Percentiles rank a stretch among this genome's conserved stretches.
Conservation (phyloP, 2,329 filamentous ascomycete genomes). For the Claviceps fusiformis region DNA sequence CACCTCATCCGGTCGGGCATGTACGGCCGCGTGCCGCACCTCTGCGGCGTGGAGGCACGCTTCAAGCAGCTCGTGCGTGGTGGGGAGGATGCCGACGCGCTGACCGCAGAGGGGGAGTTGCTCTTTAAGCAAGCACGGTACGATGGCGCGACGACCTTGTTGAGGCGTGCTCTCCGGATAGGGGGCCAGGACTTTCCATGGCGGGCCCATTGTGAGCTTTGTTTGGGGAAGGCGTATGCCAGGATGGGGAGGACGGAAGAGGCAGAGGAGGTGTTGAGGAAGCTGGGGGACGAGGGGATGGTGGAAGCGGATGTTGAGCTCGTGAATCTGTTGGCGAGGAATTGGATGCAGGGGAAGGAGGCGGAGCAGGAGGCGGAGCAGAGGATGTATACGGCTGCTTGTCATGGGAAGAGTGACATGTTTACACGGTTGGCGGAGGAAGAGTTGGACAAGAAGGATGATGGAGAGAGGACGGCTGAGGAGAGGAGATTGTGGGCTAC, state of each 20-base stretch:
- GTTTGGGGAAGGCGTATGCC: conserved; percentile 13
- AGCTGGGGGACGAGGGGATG: conserved; percentile 10
- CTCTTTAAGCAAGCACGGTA: conserved; percentile 14
- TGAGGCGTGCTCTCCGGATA: conserved; percentile 14
- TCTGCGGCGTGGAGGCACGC: conserved; percentile 12
- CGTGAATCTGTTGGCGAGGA: conserved; percentile 13
- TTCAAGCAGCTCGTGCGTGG: conserved; percentile 18
- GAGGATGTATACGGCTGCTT: conserved; percentile 15
- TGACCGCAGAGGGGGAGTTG: conserved; percentile 20
- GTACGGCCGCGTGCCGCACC: conserved; percentile 10
- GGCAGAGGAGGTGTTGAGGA: conserved; percentile 12
- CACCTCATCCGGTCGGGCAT: conserved; percentile 9
- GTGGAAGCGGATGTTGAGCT: conserved; percentile 16
- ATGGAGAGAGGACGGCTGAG: conserved; percentile 4
- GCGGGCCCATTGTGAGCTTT: conserved; percentile 14
- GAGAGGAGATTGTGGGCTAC: conserved; percentile 17
- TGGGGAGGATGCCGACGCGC: conserved; percentile 21
- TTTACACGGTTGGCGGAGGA: conserved; percentile 18
- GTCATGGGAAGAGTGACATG: conserved; percentile 12
- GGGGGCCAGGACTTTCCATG: conserved; percentile 13
- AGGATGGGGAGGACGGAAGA: conserved; percentile 12
- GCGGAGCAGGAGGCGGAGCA: conserved; percentile 9
- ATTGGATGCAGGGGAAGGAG: conserved; percentile 7
- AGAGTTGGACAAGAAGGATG: conserved; percentile 10
- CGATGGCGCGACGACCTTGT: conserved; percentile 9